phyloP scores from a whole-genome alignment of 1,139 yeast species.

The Debaryomyces nepalensis region DNA sequence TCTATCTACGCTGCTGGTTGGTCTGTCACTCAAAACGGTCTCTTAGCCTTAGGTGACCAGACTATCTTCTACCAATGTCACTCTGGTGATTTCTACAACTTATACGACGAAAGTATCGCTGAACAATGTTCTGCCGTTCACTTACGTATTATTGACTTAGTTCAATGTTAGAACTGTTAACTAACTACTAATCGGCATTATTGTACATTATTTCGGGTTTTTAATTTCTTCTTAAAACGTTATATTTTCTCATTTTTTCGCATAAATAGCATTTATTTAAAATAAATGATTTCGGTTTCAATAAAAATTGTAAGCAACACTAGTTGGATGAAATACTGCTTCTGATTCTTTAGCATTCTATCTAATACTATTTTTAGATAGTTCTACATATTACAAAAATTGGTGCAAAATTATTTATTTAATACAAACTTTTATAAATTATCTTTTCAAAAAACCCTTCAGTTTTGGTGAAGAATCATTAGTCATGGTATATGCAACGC shows the following conservation, averaged over 20 bases:
- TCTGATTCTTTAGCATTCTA: too few species aligned
- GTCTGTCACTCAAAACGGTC: constrained; percentile 67
- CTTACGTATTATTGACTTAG: constrained; percentile 66
- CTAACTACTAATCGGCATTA: not conserved
- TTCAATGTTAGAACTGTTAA: constrained; percentile 55
- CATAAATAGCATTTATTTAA: not conserved
- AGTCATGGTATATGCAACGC: constrained; percentile 67
- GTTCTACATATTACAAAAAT: too few species aligned
- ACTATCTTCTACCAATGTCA: constrained; percentile 77
- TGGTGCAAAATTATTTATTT: too few species aligned
- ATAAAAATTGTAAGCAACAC: too few species aligned
- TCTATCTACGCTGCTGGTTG: constrained; percentile 87
- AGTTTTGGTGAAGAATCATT: constrained; percentile 38
- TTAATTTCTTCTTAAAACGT: constrained; percentile 4
- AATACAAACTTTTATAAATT: constrained; percentile 1
- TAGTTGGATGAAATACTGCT: too few species aligned
- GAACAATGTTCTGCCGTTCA: constrained; percentile 68
- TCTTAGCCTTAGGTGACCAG: constrained; percentile 69
- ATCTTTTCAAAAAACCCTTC: constrained; percentile 36
- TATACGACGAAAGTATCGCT: constrained; percentile 72
- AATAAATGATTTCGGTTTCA: constrained; percentile 2
- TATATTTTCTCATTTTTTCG: constrained; percentile 3
- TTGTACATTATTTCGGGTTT: constrained; percentile 2
- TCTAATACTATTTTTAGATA: too few species aligned
- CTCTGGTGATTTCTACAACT: constrained; percentile 81